These are phyloP conservation scores for Pythium volutum DNA, from an alignment of 352 stramenopile genomes.

Conservation along the genomic window DNA sequence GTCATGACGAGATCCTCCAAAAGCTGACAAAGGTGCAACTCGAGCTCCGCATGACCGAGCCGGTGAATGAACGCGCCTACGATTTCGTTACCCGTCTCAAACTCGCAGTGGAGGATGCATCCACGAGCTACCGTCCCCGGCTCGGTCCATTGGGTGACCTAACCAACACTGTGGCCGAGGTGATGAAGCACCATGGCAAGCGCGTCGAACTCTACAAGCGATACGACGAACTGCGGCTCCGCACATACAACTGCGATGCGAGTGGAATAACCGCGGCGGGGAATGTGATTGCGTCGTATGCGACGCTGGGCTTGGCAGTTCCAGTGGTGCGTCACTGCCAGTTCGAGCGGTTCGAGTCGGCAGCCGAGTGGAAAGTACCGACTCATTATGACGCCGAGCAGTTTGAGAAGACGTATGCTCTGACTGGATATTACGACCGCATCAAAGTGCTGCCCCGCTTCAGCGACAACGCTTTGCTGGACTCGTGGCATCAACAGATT, in stretches of 20 bases:
- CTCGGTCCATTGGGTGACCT: background rate
- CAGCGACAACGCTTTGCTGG: background rate
- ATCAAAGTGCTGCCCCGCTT: background rate
- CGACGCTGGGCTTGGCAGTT: background rate
- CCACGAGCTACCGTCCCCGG: background rate
- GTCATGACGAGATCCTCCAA: background rate
- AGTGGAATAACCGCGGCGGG: background rate
- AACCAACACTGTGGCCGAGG: background rate
- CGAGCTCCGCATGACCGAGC: background rate
- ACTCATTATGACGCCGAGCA: background rate
- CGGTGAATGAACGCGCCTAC: background rate
- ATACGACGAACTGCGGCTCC: background rate
- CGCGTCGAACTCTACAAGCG: constrained; percentile 1
- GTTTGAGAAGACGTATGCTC: background rate
- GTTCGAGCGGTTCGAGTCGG: background rate
- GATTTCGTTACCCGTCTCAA: background rate
- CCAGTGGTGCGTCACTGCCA: background rate
- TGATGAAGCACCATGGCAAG: background rate
- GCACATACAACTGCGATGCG: background rate
- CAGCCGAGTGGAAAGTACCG: background rate
- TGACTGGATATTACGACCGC: constrained; percentile 5
- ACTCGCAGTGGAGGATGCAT: background rate
- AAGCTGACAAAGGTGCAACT: background rate
- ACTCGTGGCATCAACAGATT: background rate
- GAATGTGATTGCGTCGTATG: background rate